Conservation (phyloP, 106 monocot species). For the Gastrodia elata region DNA sequence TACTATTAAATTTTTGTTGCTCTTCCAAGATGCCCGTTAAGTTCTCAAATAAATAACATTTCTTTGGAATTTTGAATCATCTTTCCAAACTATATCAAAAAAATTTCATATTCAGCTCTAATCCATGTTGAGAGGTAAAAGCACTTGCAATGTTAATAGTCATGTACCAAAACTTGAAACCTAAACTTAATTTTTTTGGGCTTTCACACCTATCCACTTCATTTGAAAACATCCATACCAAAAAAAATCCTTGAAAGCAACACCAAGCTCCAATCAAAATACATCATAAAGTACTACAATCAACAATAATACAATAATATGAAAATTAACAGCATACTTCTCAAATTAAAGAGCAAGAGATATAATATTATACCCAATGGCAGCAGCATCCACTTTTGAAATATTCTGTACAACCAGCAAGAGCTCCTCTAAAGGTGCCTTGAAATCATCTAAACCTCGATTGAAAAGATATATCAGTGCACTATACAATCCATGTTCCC, state of each 20-base stretch:
- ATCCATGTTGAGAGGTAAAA: no score
- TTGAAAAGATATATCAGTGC: slow-evolving; percentile 97
- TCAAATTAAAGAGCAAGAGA: background rate
- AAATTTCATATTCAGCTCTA: no score
- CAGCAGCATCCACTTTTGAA: slow-evolving; percentile 31
- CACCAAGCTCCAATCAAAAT: background rate
- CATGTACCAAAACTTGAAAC: no score
- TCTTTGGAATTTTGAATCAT: no score
- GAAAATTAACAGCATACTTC: background rate
- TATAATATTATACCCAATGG: slow-evolving; percentile 44
- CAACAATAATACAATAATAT: background rate
- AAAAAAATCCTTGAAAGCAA: no score
- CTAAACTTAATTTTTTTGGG: no score
- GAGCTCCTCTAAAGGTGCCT: slow-evolving; percentile 85
- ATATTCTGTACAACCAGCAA: slow-evolving; percentile 55
- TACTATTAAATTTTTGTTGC: no score
- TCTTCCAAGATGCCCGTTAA: no score
- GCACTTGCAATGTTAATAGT: no score
- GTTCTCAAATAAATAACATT: no score
- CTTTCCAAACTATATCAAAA: no score
- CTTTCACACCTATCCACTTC: no score
- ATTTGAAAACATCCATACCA: background rate
- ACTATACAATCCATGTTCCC: slow-evolving; percentile 88
- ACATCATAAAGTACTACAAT: background rate
- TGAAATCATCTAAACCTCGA: slow-evolving; percentile 83